Evolutionary conservation across 345 rosid species (phyloP).

Genomic region (Pugionium cornutum): DNA sequence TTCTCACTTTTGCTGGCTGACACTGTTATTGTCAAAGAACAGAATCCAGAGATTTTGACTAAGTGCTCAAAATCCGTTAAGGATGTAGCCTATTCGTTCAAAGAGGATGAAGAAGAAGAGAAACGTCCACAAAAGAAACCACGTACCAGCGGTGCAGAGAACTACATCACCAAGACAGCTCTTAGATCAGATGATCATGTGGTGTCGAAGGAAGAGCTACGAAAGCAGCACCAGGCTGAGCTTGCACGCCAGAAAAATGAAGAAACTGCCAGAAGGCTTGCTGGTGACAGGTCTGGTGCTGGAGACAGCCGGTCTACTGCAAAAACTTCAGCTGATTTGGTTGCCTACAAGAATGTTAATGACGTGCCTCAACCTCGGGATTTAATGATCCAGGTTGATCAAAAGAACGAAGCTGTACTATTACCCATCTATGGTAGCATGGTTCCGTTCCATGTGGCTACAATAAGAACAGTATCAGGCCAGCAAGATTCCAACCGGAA

Average conservation of each 20-base stretch:
- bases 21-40: constrained; percentile 73
- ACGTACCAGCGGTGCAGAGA: constrained; percentile 47
- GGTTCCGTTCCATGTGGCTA: constrained; percentile 91
- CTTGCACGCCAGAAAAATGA: constrained; percentile 96
- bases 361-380: constrained; percentile 78
- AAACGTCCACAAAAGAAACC: constrained; percentile 41
- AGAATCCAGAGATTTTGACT: constrained; percentile 60
- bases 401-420: constrained; percentile 82
- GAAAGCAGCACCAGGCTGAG: constrained; percentile 98
- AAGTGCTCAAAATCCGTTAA: constrained; percentile 74
- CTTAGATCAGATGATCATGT: constrained; percentile 90
- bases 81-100: constrained; percentile 88
- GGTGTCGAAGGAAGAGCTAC: constrained; percentile 85
- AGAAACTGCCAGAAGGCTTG: constrained; percentile 95
- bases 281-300: constrained; percentile 63
- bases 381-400: constrained; percentile 81
- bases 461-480: constrained; percentile 83
- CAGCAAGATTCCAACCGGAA: constrained; percentile 83
- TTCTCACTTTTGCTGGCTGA: constrained; percentile 85
- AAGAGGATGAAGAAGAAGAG: constrained; percentile 84
- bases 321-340: constrained; percentile 65
- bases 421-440: constrained; percentile 85
- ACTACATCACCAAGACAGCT: constrained; percentile 62
- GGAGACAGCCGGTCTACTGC: constrained; percentile 63
- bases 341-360: constrained; percentile 83